phyloP scores from a whole-genome alignment of 441 rosid genomes.

The Aquilaria agallochum region DNA sequence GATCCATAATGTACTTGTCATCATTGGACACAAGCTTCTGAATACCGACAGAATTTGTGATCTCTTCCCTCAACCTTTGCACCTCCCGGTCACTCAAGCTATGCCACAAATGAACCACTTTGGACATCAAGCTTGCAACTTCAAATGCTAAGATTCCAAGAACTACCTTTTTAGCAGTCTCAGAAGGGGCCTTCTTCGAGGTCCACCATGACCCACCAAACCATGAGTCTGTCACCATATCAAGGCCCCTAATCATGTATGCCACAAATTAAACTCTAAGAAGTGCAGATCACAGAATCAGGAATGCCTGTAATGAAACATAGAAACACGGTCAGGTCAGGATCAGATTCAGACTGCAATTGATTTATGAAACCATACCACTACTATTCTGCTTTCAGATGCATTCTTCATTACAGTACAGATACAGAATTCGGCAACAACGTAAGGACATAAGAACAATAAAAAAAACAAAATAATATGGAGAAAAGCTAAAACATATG shows the following conservation, averaged over 20 bases:
- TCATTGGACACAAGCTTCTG: conserved; percentile 46
- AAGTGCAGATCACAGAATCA: conserved; percentile 8
- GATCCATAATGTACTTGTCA: conserved; percentile 44
- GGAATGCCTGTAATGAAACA: conserved; percentile 16
- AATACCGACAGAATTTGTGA: conserved; percentile 37
- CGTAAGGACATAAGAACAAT: too few species aligned
- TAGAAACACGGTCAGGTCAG: not conserved
- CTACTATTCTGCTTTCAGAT: too few species aligned
- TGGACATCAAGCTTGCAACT: conserved; percentile 52
- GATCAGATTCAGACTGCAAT: too few species aligned
- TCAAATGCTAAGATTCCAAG: conserved; percentile 61
- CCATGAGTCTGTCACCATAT: conserved; percentile 47
- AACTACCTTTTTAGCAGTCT: conserved; percentile 28
- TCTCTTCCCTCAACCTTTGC: conserved; percentile 36
- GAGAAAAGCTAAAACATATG: too few species aligned
- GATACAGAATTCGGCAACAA: too few species aligned
- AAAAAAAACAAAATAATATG: too few species aligned
- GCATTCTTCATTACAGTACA: too few species aligned
- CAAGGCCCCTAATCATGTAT: conserved; percentile 28
- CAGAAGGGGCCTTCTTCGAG: conserved; percentile 29
- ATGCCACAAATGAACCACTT: conserved; percentile 50
- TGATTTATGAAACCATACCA: too few species aligned
- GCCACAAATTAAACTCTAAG: conserved; percentile 6
- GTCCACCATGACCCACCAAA: conserved; percentile 39
- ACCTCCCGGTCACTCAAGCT: conserved; percentile 43